Evolutionary conservation across 192 early-diverging fungal genomes (phyloP).

Genomic region (Geosiphon pyriformis): DNA sequence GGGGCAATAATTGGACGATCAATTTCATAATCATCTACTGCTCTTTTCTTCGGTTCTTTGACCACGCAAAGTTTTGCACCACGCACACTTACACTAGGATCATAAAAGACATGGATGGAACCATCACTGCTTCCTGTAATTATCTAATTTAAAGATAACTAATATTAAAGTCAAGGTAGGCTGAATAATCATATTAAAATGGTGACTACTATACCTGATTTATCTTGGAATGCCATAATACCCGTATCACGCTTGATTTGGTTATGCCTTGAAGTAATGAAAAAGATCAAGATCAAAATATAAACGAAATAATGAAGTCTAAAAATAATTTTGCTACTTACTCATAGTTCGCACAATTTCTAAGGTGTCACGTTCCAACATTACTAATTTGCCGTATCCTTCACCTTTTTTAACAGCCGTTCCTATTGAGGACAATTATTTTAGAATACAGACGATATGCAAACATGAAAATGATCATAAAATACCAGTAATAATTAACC

Average conservation of each 20-base stretch:
- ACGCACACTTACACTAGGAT: conserved; percentile 54
- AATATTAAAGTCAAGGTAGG: too few species aligned
- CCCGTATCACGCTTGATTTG: conserved; percentile 60
- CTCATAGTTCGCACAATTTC: conserved; percentile 48
- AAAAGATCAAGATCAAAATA: not conserved
- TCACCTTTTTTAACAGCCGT: conserved; percentile 66
- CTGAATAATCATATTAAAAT: too few species aligned
- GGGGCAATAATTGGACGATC: conserved; percentile 80
- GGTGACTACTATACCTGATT: conserved; percentile 69
- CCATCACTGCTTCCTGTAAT: conserved; percentile 75
- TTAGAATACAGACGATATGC: not conserved
- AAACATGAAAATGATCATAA: not conserved
- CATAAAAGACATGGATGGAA: conserved; percentile 69
- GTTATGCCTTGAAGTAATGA: conserved; percentile 30
- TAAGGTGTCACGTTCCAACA: conserved; percentile 60
- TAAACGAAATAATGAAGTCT: not conserved
- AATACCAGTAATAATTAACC: conserved; percentile 68
- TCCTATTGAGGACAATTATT: conserved; percentile 24
- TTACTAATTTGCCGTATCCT: conserved; percentile 57
- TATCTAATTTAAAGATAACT: conserved; percentile 60
- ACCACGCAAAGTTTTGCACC: conserved; percentile 69
- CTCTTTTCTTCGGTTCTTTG: conserved; percentile 60
- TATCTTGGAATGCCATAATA: conserved; percentile 81
- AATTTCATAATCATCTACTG: conserved; percentile 57
- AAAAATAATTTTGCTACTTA: too few species aligned